These are phyloP conservation scores for Kwoniella sp. DNA, from an alignment of 768 basidiomycete species.

Conservation along the genomic window DNA sequence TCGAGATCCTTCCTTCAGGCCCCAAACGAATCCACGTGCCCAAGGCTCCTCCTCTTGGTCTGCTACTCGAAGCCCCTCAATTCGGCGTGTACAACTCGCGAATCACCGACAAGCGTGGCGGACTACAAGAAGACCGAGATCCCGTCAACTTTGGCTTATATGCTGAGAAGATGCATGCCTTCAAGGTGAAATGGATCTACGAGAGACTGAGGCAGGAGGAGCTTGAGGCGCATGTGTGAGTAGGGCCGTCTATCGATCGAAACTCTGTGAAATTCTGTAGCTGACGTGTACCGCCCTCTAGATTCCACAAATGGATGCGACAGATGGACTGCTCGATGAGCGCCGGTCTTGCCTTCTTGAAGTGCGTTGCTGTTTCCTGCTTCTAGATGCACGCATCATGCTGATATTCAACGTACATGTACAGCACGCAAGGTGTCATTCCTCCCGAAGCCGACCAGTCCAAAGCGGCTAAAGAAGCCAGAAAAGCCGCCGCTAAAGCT, in stretches of 20 bases:
- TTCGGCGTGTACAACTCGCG: conserved; percentile 58
- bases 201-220: conserved; percentile 82
- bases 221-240: conserved; percentile 73
- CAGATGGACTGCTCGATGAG: conserved; percentile 40
- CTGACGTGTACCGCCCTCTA: conserved; percentile 4
- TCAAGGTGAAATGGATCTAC: conserved; percentile 86
- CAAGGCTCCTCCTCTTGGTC: conserved; percentile 92
- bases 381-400: neutral
- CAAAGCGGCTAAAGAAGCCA: conserved; percentile 57
- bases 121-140: conserved; percentile 33
- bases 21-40: conserved; percentile 78
- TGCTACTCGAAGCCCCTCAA: conserved; percentile 72
- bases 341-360: conserved; percentile 68
- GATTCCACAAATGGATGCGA: conserved; percentile 51
- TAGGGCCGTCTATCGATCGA: conserved; percentile 24
- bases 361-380: conserved; percentile 63
- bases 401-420: neutral
- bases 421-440: conserved; percentile 76
- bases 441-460: conserved; percentile 70
- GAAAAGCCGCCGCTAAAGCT: conserved; percentile 26
- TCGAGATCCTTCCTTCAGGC: conserved; percentile 21
- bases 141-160: conserved; percentile 62
- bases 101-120: conserved; percentile 37
- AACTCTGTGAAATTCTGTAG: neutral
- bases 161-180: conserved; percentile 69